phyloP scores from a whole-genome alignment of 2,329 filamentous ascomycete species.

The Lithohypha guttulata region DNA sequence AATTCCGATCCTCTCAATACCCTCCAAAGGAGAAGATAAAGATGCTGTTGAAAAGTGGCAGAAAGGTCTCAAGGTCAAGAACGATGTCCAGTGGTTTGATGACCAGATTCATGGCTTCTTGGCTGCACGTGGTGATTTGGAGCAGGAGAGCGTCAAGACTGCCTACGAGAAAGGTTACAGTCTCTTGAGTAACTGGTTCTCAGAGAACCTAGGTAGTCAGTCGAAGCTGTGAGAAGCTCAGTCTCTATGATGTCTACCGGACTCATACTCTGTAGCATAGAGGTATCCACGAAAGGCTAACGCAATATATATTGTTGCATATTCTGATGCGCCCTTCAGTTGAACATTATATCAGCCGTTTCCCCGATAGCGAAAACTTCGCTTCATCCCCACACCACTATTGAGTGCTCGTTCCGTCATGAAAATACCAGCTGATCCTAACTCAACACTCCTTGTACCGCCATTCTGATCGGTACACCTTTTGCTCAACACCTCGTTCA shows the following conservation, averaged over 20 bases:
- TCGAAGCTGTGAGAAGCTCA: not conserved
- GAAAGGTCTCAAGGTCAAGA: slow-evolving; percentile 28
- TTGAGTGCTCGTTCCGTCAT: slow-evolving; percentile 3
- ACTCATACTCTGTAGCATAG: too few relatives aligned
- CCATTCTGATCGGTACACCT: too few relatives aligned
- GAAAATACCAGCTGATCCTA: slow-evolving; percentile 1
- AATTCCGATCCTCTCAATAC: slow-evolving; percentile 48
- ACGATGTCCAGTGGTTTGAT: slow-evolving; percentile 35
- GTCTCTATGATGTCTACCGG: too few relatives aligned
- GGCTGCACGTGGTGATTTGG: slow-evolving; percentile 33
- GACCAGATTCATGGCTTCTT: slow-evolving; percentile 38
- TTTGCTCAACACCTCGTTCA: slow-evolving; percentile 5
- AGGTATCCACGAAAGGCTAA: too few relatives aligned
- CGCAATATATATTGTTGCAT: too few relatives aligned
- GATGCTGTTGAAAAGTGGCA: slow-evolving; percentile 35
- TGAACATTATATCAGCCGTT: not conserved
- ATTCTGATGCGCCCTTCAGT: too few relatives aligned
- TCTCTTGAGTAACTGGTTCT: slow-evolving; percentile 4
- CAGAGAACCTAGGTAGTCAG: slow-evolving; percentile 1
- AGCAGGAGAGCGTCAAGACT: slow-evolving; percentile 28
- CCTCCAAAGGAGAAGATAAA: slow-evolving; percentile 46
- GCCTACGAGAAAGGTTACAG: slow-evolving; percentile 35
- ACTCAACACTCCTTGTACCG: not conserved
- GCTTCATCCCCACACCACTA: slow-evolving; percentile 5
- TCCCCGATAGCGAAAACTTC: slow-evolving; percentile 6